Evolutionary conservation across 352 stramenopile genomes (phyloP).

Genomic region (Phytophthora sansomeana): DNA sequence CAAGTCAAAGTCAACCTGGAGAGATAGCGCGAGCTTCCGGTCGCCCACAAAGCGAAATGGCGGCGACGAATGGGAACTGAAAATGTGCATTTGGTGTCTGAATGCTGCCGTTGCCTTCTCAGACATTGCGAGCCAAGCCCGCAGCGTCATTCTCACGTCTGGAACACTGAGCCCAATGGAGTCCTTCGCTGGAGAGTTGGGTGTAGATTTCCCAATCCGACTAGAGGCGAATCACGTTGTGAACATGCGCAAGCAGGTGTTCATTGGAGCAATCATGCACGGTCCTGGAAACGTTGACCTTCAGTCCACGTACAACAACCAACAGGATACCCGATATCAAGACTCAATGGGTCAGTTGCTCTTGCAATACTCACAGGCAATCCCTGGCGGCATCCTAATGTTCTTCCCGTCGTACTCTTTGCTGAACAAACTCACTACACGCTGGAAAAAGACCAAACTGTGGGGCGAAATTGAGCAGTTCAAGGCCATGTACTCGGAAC

Average conservation of each 20-base stretch:
- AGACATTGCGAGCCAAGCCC: slow-evolving; percentile 69
- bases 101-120: slow-evolving; percentile 87
- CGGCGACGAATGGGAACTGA: slow-evolving; percentile 61
- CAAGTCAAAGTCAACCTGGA: slow-evolving; percentile 37
- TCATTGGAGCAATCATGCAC: slow-evolving; percentile 77
- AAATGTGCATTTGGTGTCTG: slow-evolving; percentile 89
- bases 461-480: slow-evolving; percentile 64
- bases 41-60: slow-evolving; percentile 39
- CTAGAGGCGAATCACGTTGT: slow-evolving; percentile 90
- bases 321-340: slow-evolving; percentile 83
- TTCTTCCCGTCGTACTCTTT: slow-evolving; percentile 90
- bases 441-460: slow-evolving; percentile 78
- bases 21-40: slow-evolving; percentile 27
- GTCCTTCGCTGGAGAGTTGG: slow-evolving; percentile 86
- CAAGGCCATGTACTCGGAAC: slow-evolving; percentile 77
- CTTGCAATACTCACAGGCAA: slow-evolving; percentile 65
- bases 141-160: slow-evolving; percentile 85
- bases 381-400: slow-evolving; percentile 86
- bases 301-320: slow-evolving; percentile 82
- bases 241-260: slow-evolving; percentile 89
- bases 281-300: slow-evolving; percentile 74
- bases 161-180: slow-evolving; percentile 90
- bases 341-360: slow-evolving; percentile 84
- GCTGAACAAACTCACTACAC: slow-evolving; percentile 70
- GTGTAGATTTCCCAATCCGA: slow-evolving; percentile 81